These are phyloP conservation scores for Lachancea fermentati DNA, from an alignment of 805 yeast genomes.

Conservation along the genomic window DNA sequence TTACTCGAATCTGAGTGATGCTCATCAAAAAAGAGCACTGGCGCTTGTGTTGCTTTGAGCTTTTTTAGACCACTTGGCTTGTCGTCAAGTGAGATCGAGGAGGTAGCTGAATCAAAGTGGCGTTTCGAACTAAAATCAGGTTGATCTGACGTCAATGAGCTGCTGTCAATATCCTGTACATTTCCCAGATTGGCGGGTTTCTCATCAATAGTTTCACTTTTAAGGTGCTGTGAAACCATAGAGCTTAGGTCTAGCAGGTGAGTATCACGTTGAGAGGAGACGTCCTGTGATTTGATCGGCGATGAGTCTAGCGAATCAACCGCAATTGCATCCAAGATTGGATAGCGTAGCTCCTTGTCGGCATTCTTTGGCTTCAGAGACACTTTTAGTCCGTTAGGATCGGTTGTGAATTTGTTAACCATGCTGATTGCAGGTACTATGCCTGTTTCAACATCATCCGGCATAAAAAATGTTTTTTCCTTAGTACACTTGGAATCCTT, in stretches of 20 bases:
- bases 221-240: slow-evolving; percentile 1
- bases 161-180: slow-evolving; percentile 1
- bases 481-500: slow-evolving; percentile 14
- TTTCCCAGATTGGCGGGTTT: background rate
- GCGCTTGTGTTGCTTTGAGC: background rate
- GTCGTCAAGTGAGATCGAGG: slow-evolving; percentile 4
- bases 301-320: slow-evolving; percentile 11
- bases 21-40: background rate
- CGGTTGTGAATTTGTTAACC: slow-evolving; percentile 31
- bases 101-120: slow-evolving; percentile 2
- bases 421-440: slow-evolving; percentile 48
- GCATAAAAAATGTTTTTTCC: slow-evolving; percentile 60
- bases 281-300: slow-evolving; percentile 9
- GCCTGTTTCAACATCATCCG: slow-evolving; percentile 63
- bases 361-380: background rate
- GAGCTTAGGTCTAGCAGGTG: slow-evolving; percentile 1
- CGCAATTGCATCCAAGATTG: slow-evolving; percentile 10
- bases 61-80: background rate
- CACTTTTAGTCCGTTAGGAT: slow-evolving; percentile 6
- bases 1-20: background rate
- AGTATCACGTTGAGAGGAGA: background rate
- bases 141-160: slow-evolving; percentile 3
- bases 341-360: slow-evolving; percentile 1
- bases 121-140: slow-evolving; percentile 1
- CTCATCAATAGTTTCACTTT: background rate